A percentile compares a stretch with the other conserved stretches of the same genome.
These are phyloP conservation scores for Chamaecrista fasciculata DNA, from an alignment of 306 rosid species.

Conservation along the genomic window DNA sequence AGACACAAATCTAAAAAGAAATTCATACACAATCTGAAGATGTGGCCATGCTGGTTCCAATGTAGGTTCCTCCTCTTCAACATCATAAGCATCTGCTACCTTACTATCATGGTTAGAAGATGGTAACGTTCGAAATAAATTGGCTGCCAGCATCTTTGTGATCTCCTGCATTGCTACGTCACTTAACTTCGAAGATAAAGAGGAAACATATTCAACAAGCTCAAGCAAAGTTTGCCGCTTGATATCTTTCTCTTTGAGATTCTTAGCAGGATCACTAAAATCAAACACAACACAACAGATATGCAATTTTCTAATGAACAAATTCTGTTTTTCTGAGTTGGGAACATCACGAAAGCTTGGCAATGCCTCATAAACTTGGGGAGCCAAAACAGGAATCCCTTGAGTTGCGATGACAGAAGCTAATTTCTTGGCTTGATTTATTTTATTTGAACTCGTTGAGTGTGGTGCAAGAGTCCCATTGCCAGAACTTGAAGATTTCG, in stretches of 20 bases:
- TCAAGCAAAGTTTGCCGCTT: constrained; percentile 58
- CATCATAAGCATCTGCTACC: constrained; percentile 46
- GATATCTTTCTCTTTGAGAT: constrained; percentile 49
- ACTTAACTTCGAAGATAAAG: constrained; percentile 45
- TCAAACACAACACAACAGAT: constrained; percentile 55
- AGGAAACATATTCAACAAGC: constrained; percentile 53
- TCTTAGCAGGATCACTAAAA: constrained; percentile 44
- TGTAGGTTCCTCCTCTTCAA: constrained; percentile 55
- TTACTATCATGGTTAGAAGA: constrained; percentile 45
- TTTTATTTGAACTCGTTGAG: constrained; percentile 26
- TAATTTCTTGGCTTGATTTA: constrained; percentile 39
- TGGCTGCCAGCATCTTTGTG: constrained; percentile 49
- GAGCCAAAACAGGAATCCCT: constrained; percentile 28
- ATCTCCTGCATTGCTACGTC: constrained; percentile 55
- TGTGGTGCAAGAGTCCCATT: constrained; percentile 35
- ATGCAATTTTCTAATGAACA: constrained; percentile 46
- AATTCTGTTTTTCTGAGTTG: constrained; percentile 46
- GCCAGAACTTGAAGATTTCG: constrained; percentile 36
- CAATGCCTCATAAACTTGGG: constrained; percentile 48
- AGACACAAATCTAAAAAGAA: constrained; percentile 49
- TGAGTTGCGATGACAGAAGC: constrained; percentile 27
- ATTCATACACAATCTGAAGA: constrained; percentile 45
- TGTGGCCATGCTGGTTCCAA: constrained; percentile 64
- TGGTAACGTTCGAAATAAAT: constrained; percentile 51
- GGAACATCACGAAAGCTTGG: constrained; percentile 56